These are phyloP conservation scores for Medicago ruthenica DNA, from an alignment of 306 rosid genomes.

Conservation along the genomic window DNA sequence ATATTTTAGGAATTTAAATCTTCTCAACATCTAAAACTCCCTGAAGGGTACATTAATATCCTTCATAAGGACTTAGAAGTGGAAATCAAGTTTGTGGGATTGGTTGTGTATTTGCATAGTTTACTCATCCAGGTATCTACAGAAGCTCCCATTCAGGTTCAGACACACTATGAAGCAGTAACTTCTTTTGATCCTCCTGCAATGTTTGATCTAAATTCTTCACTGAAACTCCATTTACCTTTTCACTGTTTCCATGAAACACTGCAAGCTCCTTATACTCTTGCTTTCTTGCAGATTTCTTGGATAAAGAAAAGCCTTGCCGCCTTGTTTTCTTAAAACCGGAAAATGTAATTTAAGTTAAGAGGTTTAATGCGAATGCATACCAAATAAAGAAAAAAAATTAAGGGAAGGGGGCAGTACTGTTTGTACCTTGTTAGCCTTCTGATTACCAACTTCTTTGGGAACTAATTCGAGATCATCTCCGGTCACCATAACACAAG, in stretches of 20 bases:
- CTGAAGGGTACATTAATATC: conserved; percentile 31
- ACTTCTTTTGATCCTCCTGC: too few relatives aligned
- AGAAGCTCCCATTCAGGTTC: conserved; percentile 94
- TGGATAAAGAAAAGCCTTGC: conserved; percentile 59
- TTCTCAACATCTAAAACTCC: conserved; percentile 23
- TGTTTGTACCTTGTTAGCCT: conserved; percentile 66
- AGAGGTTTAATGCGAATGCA: background rate
- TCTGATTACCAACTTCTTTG: conserved; percentile 40
- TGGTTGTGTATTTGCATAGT: conserved; percentile 30
- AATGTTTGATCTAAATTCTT: conserved; percentile 32
- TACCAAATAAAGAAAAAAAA: background rate
- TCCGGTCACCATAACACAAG: conserved; percentile 72
- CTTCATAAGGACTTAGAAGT: conserved; percentile 25
- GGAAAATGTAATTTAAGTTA: conserved; percentile 1
- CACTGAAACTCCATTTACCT: conserved; percentile 20
- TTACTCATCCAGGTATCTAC: conserved; percentile 43
- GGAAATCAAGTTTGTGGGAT: conserved; percentile 27
- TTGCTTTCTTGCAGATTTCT: conserved; percentile 73
- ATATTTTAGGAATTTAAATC: conserved; percentile 22
- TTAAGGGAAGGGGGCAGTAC: background rate
- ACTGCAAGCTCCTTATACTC: conserved; percentile 84
- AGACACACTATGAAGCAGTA: conserved; percentile 30
- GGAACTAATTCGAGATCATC: conserved; percentile 56
- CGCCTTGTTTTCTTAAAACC: conserved; percentile 60
- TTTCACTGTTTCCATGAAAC: conserved; percentile 50